Percentiles rank a stretch among this genome's conserved stretches.
Evolutionary conservation across 2,329 filamentous ascomycete species (phyloP).

Genomic region (Aspergillus spinulosporus): DNA sequence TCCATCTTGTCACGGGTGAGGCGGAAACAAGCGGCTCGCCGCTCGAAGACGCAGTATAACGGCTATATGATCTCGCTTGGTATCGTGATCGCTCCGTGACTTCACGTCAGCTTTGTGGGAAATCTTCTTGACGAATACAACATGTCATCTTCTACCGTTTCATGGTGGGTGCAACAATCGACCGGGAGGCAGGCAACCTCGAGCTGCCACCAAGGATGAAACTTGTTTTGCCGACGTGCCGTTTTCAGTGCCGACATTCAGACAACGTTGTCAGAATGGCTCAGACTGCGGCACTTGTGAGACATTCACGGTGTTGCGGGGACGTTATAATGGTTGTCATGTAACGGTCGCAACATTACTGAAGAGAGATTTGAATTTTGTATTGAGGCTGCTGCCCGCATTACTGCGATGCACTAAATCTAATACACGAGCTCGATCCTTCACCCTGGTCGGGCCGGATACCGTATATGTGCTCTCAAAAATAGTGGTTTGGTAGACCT

Average conservation of each 20-base stretch:
- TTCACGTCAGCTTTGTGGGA: background rate
- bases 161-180: background rate
- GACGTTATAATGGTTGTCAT: background rate
- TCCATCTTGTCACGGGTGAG: background rate
- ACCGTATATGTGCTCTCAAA: too few relatives aligned
- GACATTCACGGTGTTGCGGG: background rate
- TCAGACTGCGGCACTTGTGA: background rate
- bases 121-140: background rate
- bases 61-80: background rate
- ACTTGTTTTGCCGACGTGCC: constrained; percentile 1
- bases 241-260: background rate
- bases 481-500: too few relatives aligned
- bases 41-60: background rate
- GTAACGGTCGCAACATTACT: background rate
- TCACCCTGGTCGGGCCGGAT: background rate
- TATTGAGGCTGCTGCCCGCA: background rate
- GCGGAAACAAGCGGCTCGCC: background rate
- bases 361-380: background rate
- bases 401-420: background rate
- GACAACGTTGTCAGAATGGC: background rate
- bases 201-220: background rate
- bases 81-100: background rate
- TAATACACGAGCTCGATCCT: background rate
- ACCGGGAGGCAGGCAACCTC: background rate
- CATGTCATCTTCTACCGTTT: background rate